These are phyloP conservation scores for Diddensiella santjacobensis DNA, from an alignment of 805 yeast species.

Conservation along the genomic window DNA sequence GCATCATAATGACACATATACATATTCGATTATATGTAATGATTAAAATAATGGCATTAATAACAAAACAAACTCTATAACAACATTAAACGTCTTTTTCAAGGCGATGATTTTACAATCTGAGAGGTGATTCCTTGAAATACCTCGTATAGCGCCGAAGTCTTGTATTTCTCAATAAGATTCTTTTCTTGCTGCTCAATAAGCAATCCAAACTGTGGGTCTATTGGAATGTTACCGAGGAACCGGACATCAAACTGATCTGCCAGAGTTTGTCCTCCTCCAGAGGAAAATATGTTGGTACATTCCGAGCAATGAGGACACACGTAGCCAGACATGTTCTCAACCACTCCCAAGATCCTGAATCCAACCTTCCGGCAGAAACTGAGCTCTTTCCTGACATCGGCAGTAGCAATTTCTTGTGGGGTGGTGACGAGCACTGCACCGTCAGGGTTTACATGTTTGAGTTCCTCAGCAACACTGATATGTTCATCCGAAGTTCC, in stretches of 20 bases:
- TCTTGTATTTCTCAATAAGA: constrained; percentile 26
- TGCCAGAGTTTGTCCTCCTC: constrained; percentile 84
- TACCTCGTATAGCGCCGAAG: constrained; percentile 39
- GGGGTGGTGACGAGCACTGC: constrained; percentile 97
- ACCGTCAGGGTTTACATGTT: constrained; percentile 72
- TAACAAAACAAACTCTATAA: no score
- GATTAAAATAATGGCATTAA: no score
- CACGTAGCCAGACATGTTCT: constrained; percentile 94
- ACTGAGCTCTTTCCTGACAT: constrained; percentile 89
- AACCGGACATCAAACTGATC: constrained; percentile 56
- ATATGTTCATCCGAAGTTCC: constrained; percentile 99
- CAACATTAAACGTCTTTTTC: background rate
- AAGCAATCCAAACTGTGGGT: constrained; percentile 83
- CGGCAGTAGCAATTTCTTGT: constrained; percentile 88
- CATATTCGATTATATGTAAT: no score
- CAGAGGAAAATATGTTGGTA: constrained; percentile 86
- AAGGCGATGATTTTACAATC: constrained; percentile 25
- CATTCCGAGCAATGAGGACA: constrained; percentile 89
- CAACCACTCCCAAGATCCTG: constrained; percentile 78
- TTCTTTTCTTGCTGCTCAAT: constrained; percentile 56
- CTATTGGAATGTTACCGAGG: constrained; percentile 88
- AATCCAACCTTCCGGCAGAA: constrained; percentile 86
- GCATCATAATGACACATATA: no score
- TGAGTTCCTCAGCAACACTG: constrained; percentile 87
- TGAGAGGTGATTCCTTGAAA: constrained; percentile 43